Evolutionary conservation across 2,329 filamentous ascomycete species (phyloP).

Genomic region (Anthostomella pinea): DNA sequence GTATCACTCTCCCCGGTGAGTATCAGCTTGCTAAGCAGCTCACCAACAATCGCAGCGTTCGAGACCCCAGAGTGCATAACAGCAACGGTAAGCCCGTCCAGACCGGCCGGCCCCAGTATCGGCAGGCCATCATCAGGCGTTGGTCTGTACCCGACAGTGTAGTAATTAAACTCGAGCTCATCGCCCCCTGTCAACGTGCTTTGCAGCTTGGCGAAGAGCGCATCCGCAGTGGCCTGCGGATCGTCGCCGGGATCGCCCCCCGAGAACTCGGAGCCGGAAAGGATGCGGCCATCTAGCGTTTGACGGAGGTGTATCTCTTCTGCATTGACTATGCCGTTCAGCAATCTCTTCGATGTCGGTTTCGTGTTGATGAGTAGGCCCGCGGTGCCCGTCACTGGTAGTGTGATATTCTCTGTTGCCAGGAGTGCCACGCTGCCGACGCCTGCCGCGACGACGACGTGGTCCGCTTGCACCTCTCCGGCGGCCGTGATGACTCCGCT

Average conservation of each 20-base stretch:
- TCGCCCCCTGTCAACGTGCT: slow-evolving; percentile 16
- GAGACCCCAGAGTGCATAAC: slow-evolving; percentile 34
- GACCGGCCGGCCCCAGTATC: slow-evolving; percentile 26
- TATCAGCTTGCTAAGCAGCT: slow-evolving; percentile 19
- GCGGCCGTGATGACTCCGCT: slow-evolving; percentile 16
- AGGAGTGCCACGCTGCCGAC: slow-evolving; percentile 26
- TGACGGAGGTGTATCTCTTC: slow-evolving; percentile 29
- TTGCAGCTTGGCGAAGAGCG: slow-evolving; percentile 22
- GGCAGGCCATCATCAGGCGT: slow-evolving; percentile 28
- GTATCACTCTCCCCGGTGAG: slow-evolving; percentile 18
- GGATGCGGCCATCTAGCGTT: slow-evolving; percentile 27
- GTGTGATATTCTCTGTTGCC: slow-evolving; percentile 20
- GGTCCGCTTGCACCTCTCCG: slow-evolving; percentile 20
- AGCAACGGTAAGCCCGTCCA: slow-evolving; percentile 27
- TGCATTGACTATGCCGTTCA: slow-evolving; percentile 24
- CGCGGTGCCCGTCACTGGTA: slow-evolving; percentile 22
- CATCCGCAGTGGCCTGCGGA: slow-evolving; percentile 20
- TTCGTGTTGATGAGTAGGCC: slow-evolving; percentile 31
- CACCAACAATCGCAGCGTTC: slow-evolving; percentile 24
- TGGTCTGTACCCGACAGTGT: slow-evolving; percentile 28
- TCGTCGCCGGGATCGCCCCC: slow-evolving; percentile 23
- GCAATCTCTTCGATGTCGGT: slow-evolving; percentile 17
- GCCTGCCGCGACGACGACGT: slow-evolving; percentile 32
- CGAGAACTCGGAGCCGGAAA: slow-evolving; percentile 23
- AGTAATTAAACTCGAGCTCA: slow-evolving; percentile 28